Conservation (phyloP, 768 basidiomycete species). For the Antrodiella citrinella region DNA sequence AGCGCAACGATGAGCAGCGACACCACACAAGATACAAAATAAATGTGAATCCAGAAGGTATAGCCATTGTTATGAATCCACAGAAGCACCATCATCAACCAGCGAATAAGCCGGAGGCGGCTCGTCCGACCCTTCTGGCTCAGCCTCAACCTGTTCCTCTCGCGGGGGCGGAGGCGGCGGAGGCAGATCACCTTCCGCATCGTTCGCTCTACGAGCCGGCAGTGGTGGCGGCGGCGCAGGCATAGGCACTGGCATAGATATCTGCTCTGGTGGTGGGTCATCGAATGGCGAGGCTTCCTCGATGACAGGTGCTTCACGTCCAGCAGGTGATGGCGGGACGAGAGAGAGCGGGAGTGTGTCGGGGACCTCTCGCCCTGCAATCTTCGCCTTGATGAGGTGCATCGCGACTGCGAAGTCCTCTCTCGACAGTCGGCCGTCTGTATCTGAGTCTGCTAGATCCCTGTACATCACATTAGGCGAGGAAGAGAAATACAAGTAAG, state of each 20-base stretch:
- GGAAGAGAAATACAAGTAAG: background rate
- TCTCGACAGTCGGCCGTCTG: constrained; percentile 72
- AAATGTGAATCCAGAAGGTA: too few relatives aligned
- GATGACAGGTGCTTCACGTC: background rate
- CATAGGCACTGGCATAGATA: too few relatives aligned
- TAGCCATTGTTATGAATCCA: too few relatives aligned
- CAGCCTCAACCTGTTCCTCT: background rate
- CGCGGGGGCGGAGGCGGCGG: background rate
- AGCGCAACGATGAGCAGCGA: too few relatives aligned
- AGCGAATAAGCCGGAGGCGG: background rate
- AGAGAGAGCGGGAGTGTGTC: constrained; percentile 55
- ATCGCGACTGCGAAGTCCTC: constrained; percentile 94
- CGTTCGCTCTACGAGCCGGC: too few relatives aligned
- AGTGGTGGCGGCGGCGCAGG: background rate
- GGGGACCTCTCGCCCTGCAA: constrained; percentile 72
- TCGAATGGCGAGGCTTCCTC: background rate
- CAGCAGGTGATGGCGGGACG: constrained; percentile 20
- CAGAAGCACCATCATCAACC: background rate
- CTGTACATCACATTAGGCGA: constrained; percentile 30
- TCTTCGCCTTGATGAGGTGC: constrained; percentile 81
- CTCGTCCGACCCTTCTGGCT: background rate
- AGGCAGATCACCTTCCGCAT: too few relatives aligned
- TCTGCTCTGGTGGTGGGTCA: too few relatives aligned
- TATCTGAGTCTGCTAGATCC: constrained; percentile 87
- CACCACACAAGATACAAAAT: too few relatives aligned